These are phyloP conservation scores for Plasmodium knowlesi DNA, from an alignment of 169 alveolate genomes.

Conservation along the genomic window DNA sequence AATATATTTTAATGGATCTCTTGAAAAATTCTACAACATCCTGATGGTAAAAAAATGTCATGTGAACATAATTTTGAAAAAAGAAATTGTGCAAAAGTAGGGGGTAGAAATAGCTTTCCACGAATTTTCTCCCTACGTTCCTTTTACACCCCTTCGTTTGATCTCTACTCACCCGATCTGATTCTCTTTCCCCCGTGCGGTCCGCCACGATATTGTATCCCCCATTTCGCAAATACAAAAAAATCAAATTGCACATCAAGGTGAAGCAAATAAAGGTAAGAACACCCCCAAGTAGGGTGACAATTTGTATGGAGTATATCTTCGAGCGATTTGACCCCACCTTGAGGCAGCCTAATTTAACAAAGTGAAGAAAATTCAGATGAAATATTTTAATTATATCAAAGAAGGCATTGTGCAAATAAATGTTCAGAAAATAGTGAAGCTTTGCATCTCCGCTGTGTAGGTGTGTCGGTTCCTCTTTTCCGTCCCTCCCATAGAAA, in stretches of 20 bases:
- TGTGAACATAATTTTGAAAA: constrained; percentile 24
- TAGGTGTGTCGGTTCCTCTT: neutral
- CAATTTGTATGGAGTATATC: constrained; percentile 7
- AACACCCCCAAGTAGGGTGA: neutral
- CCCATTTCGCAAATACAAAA: constrained; percentile 15
- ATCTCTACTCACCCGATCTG: neutral
- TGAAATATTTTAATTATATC: constrained; percentile 55
- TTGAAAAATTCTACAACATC: constrained; percentile 43
- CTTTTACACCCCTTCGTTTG: neutral
- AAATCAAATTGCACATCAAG: constrained; percentile 26
- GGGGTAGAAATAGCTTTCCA: constrained; percentile 1
- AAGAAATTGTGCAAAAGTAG: constrained; percentile 27
- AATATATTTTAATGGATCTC: constrained; percentile 43
- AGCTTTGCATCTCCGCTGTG: constrained; percentile 25
- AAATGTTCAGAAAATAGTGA: constrained; percentile 56
- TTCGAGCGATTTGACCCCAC: neutral
- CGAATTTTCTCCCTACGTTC: neutral
- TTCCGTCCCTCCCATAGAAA: neutral
- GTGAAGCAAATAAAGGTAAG: constrained; percentile 27
- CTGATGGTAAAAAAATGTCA: constrained; percentile 24
- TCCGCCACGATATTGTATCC: neutral
- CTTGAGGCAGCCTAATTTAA: constrained; percentile 23
- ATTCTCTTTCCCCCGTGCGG: neutral
- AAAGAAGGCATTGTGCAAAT: constrained; percentile 59
- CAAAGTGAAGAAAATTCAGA: constrained; percentile 25